Conservation (phyloP, 495 filamentous ascomycete genomes). For the Penicillium samsonianum region DNA sequence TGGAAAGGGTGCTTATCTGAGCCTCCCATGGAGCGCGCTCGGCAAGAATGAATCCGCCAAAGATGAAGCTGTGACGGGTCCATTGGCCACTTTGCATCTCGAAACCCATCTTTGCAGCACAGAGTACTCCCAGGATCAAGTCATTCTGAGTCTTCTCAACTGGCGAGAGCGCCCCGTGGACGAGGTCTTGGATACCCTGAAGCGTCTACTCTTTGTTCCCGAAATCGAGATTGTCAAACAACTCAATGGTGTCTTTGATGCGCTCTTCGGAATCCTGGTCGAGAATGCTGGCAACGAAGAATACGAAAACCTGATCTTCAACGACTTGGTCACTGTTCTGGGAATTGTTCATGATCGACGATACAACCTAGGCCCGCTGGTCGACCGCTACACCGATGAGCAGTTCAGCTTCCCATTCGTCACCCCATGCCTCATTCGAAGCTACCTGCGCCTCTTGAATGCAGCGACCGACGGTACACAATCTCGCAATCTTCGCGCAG, state of each 20-base stretch:
- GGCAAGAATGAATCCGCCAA: slow-evolving; percentile 65
- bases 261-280: slow-evolving; percentile 86
- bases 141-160: slow-evolving; percentile 76
- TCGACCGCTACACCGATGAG: slow-evolving; percentile 87
- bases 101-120: slow-evolving; percentile 95
- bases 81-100: slow-evolving; percentile 71
- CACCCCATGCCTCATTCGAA: slow-evolving; percentile 85
- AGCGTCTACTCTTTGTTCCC: slow-evolving; percentile 85
- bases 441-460: slow-evolving; percentile 77
- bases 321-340: slow-evolving; percentile 82
- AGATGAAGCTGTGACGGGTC: slow-evolving; percentile 73
- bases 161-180: slow-evolving; percentile 76
- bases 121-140: slow-evolving; percentile 89
- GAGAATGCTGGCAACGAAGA: slow-evolving; percentile 88
- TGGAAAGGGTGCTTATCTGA: slow-evolving; percentile 78
- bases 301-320: slow-evolving; percentile 90
- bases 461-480: slow-evolving; percentile 77
- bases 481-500: slow-evolving; percentile 80
- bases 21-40: slow-evolving; percentile 72
- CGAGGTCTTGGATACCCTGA: slow-evolving; percentile 70
- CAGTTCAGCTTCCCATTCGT: slow-evolving; percentile 93
- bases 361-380: slow-evolving; percentile 86
- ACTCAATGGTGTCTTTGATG: slow-evolving; percentile 84
- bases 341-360: slow-evolving; percentile 92
- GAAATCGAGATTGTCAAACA: slow-evolving; percentile 98